phyloP scores from a whole-genome alignment of 164 flowering plant genomes.

The Tetrastigma voinierianum region DNA sequence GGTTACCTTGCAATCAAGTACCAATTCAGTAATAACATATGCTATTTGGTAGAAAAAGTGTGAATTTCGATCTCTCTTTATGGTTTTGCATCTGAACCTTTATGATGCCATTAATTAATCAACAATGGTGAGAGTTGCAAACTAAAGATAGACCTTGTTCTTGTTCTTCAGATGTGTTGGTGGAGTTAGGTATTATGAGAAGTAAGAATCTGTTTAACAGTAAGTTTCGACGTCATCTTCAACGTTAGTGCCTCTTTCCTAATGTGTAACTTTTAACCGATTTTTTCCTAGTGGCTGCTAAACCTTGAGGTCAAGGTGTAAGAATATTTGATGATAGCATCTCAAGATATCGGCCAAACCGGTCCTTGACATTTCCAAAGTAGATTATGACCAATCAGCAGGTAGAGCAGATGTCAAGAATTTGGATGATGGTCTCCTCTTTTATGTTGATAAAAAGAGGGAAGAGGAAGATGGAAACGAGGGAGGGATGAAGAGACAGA shows the following conservation, averaged over 20 bases:
- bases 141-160: no score
- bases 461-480: slow-evolving; percentile 22
- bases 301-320: slow-evolving; percentile 50
- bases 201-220: no score
- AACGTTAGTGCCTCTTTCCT: background rate
- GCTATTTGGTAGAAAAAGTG: no score
- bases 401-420: slow-evolving; percentile 15
- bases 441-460: slow-evolving; percentile 53
- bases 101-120: no score
- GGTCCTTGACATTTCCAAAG: slow-evolving; percentile 21
- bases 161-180: no score
- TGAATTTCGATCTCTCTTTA: no score
- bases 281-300: slow-evolving; percentile 45
- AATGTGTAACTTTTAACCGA: background rate
- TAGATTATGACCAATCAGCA: slow-evolving; percentile 19
- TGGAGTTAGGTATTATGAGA: no score
- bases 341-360: slow-evolving; percentile 34
- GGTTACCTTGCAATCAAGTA: no score
- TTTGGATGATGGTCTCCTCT: slow-evolving; percentile 29
- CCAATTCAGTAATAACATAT: no score
- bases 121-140: no score
- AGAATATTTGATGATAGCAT: no score
- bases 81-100: no score
- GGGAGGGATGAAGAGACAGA: slow-evolving; percentile 23
- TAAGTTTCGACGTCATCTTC: slow-evolving; percentile 10